Conservation (phyloP, 2,329 filamentous ascomycete genomes). For the Exophiala phaeomuriformis region DNA sequence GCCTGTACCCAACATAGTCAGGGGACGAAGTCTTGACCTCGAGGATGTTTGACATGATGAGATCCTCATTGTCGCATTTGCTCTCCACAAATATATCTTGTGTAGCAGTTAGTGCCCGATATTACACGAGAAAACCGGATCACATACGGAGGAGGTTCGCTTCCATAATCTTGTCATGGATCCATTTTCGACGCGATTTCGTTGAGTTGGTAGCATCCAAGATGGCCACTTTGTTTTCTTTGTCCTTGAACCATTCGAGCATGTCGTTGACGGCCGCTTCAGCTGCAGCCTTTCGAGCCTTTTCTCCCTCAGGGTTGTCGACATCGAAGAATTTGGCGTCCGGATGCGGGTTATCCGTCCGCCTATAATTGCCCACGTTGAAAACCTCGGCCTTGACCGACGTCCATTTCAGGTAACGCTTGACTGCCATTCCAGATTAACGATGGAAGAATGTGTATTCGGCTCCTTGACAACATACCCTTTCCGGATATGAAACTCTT, state of each 20-base stretch:
- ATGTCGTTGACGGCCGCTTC: slow-evolving; percentile 90
- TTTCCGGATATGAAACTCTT: slow-evolving; percentile 98
- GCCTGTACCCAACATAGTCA: slow-evolving; percentile 58
- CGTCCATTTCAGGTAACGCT: slow-evolving; percentile 93
- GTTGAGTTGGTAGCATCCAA: slow-evolving; percentile 96
- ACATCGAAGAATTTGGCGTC: slow-evolving; percentile 93
- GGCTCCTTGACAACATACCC: slow-evolving; percentile 48
- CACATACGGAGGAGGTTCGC: slow-evolving; percentile 60
- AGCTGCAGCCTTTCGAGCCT: slow-evolving; percentile 76
- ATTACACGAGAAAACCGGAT: neutral
- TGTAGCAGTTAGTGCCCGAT: neutral
- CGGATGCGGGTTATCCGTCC: slow-evolving; percentile 80
- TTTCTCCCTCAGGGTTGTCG: slow-evolving; percentile 81
- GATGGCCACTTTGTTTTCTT: slow-evolving; percentile 78
- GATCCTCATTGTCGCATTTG: slow-evolving; percentile 88
- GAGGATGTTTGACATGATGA: slow-evolving; percentile 97
- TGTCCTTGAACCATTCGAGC: slow-evolving; percentile 78
- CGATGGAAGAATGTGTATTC: neutral
- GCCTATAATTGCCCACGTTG: slow-evolving; percentile 94
- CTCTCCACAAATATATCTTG: slow-evolving; percentile 86
- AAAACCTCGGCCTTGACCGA: slow-evolving; percentile 90
- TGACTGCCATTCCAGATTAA: slow-evolving; percentile 48
- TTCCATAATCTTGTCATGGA: slow-evolving; percentile 66
- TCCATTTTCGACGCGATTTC: slow-evolving; percentile 82
- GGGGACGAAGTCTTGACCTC: slow-evolving; percentile 96